Conservation (phyloP, 1,139 yeast species). For the Saccharomyces hybrid region DNA sequence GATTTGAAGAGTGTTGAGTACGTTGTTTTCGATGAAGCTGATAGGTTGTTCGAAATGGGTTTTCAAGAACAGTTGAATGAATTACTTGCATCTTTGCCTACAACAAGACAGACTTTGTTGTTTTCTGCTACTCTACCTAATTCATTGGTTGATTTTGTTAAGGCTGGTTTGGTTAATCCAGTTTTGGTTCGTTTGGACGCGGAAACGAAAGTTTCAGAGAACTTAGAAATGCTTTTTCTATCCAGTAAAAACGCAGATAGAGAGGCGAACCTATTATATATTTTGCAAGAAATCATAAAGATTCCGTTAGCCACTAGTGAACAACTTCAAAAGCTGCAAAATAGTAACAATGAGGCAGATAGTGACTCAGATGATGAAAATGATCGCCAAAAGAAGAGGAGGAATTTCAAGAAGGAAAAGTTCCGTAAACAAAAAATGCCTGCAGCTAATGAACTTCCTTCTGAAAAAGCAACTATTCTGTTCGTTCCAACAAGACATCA, state of each 20-base stretch:
- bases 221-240: slow-evolving; percentile 83
- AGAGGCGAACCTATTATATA: slow-evolving; percentile 73
- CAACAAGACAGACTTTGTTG: slow-evolving; percentile 75
- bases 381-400: slow-evolving; percentile 31
- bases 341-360: slow-evolving; percentile 42
- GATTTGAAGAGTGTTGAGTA: slow-evolving; percentile 79
- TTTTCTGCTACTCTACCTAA: slow-evolving; percentile 95
- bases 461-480: slow-evolving; percentile 78
- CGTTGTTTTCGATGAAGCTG: slow-evolving; percentile 97
- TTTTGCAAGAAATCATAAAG: slow-evolving; percentile 77
- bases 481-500: slow-evolving; percentile 97
- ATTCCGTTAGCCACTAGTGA: slow-evolving; percentile 73
- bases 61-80: slow-evolving; percentile 93
- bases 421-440: slow-evolving; percentile 55
- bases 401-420: slow-evolving; percentile 35
- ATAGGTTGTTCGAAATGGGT: slow-evolving; percentile 94
- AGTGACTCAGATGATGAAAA: slow-evolving; percentile 42
- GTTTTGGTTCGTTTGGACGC: slow-evolving; percentile 87
- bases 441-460: slow-evolving; percentile 75
- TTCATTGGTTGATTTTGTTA: slow-evolving; percentile 89
- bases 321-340: slow-evolving; percentile 42
- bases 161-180: slow-evolving; percentile 90
- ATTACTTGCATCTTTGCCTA: slow-evolving; percentile 72
- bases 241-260: slow-evolving; percentile 77
- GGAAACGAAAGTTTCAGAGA: slow-evolving; percentile 82